phyloP scores from a whole-genome alignment of 352 stramenopile genomes.

The Pilasporangium apinafurcum region DNA sequence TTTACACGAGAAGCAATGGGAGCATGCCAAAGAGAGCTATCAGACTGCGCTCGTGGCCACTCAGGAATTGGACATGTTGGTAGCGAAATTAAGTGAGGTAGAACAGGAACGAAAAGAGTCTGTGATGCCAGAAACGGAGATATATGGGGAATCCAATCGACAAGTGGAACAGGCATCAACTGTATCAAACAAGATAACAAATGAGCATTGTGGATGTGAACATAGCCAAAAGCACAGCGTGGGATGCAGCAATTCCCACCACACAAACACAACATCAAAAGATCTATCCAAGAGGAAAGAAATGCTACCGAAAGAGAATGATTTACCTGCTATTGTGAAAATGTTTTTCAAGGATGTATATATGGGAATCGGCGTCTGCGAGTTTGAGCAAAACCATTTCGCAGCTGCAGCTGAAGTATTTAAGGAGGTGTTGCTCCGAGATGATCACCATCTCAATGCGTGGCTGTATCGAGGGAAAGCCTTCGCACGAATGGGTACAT shows the following conservation, averaged over 20 bases:
- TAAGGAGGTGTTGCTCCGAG: conserved; percentile 58
- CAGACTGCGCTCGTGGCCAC: conserved; percentile 22
- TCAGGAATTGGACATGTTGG: conserved; percentile 27
- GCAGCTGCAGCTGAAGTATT: conserved; percentile 49
- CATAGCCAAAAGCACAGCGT: conserved; percentile 6
- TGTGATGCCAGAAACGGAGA: background rate
- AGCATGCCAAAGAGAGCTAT: conserved; percentile 17
- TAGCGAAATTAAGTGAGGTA: conserved; percentile 23
- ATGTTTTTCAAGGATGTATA: conserved; percentile 74
- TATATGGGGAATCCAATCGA: background rate
- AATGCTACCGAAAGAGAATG: conserved; percentile 29
- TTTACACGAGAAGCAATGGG: conserved; percentile 6
- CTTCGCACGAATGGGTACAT: conserved; percentile 47
- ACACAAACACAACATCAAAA: conserved; percentile 1
- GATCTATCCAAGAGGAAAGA: background rate
- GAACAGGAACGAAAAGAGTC: conserved; percentile 11
- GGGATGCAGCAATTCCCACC: background rate
- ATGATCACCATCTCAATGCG: conserved; percentile 31
- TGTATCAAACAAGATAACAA: no score
- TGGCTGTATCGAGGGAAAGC: conserved; percentile 46
- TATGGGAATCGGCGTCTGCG: conserved; percentile 39
- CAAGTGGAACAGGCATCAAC: conserved; percentile 7
- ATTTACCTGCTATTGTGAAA: conserved; percentile 41
- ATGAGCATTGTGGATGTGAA: conserved; percentile 2
- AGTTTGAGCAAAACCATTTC: conserved; percentile 16